Evolutionary conservation across 495 filamentous ascomycete species (phyloP).

Genomic region (Hypoxylon lienhwacheense): DNA sequence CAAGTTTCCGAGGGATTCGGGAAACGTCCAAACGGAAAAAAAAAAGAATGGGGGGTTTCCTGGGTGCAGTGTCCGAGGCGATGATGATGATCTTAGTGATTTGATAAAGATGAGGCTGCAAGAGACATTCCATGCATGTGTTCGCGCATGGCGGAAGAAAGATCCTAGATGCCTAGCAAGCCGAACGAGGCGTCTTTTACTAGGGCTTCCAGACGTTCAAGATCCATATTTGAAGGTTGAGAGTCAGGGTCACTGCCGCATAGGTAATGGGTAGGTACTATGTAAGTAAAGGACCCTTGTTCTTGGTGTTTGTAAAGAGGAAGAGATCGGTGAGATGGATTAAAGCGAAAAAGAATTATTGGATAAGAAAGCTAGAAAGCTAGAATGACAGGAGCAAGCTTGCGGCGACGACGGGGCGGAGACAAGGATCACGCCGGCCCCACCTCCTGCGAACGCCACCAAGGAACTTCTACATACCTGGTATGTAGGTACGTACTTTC

Average conservation of each 20-base stretch:
- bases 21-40: constrained; percentile 18
- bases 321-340: constrained; percentile 28
- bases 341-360: constrained; percentile 20
- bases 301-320: constrained; percentile 13
- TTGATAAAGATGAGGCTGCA: constrained; percentile 35
- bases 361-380: constrained; percentile 24
- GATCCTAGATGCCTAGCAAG: constrained; percentile 15
- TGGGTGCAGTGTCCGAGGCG: no score
- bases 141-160: constrained; percentile 29
- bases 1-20: constrained; percentile 4
- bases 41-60: no score
- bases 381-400: constrained; percentile 23
- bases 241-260: constrained; percentile 30
- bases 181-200: constrained; percentile 12
- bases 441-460: constrained; percentile 23
- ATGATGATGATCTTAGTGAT: constrained; percentile 28
- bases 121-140: constrained; percentile 28
- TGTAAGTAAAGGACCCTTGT: constrained; percentile 18
- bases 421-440: constrained; percentile 7
- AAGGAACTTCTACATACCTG: background rate
- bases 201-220: constrained; percentile 6
- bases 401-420: constrained; percentile 30
- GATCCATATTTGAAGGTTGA: constrained; percentile 7
- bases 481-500: no score
- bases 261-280: constrained; percentile 6